These are phyloP conservation scores for Picochlorum costavermella DNA, from an alignment of 139 green algal genomes.

Conservation along the genomic window DNA sequence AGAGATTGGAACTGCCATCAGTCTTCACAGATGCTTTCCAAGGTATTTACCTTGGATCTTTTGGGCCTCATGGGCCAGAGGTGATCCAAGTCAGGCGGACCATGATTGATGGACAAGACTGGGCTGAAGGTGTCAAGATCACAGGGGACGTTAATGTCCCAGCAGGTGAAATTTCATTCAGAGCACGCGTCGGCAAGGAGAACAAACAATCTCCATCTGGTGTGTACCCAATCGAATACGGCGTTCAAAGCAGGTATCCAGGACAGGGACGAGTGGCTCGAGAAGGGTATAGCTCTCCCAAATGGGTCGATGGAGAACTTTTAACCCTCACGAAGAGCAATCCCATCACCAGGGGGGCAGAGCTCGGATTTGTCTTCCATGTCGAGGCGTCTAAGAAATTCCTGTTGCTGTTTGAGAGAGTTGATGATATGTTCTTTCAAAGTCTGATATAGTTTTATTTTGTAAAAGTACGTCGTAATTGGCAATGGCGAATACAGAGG, in stretches of 20 bases:
- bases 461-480: too few species aligned
- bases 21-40: conserved; percentile 46
- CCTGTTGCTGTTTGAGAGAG: conserved; percentile 19
- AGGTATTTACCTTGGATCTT: conserved; percentile 76
- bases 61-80: conserved; percentile 82
- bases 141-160: conserved; percentile 88
- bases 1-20: conserved; percentile 8
- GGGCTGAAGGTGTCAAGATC: conserved; percentile 69
- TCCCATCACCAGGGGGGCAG: conserved; percentile 38
- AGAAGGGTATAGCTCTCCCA: conserved; percentile 17
- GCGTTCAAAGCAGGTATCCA: conserved; percentile 62
- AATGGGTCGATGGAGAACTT: conserved; percentile 90
- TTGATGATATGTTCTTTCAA: not conserved
- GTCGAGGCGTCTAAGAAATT: conserved; percentile 14
- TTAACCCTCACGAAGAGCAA: conserved; percentile 53
- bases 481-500: too few species aligned
- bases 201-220: conserved; percentile 18
- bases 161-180: conserved; percentile 70
- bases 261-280: conserved; percentile 74
- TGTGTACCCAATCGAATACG: conserved; percentile 78
- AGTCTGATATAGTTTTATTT: too few species aligned
- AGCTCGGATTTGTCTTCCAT: conserved; percentile 85
- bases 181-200: conserved; percentile 43
- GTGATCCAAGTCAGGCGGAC: conserved; percentile 57
- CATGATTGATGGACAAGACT: conserved; percentile 49